Base-by-base conservation (phyloP, 305 asterid species). In the Nicotiana rustica region DNA sequence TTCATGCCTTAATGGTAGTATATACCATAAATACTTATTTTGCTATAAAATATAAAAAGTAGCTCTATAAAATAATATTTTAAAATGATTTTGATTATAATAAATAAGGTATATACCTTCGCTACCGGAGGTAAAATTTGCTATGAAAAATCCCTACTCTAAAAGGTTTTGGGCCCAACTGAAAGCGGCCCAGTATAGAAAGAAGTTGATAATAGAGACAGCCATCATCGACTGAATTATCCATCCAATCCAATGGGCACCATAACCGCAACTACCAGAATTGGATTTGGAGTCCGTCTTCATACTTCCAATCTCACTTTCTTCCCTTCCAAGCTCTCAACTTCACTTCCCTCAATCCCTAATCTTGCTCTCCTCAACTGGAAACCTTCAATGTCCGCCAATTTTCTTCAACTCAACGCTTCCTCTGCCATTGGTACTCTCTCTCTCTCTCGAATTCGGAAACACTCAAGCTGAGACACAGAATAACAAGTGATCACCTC, bases 361-460 rank as follows among this genome's bases (percentile, higher is more conserved):
- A 52, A 52, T 52, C 5, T 12, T 12, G 17, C 31, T 38, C 57
- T n/a, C 57, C 60, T 44, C 59, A 52, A 52, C 6, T 41, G 12
- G 57, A 73, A 73, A 47, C 1, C 62, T 0, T 6, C 47, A 25
- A 75, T 75, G 79, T 75, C 78, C 6, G 38, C 61, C 60, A 71
- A 19, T 71, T 71, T 21, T 52, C 64, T 25, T 19, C 79, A 75
- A 49, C 25, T 52, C 65, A 49, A 49, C 44, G 0, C 61, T 71
- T 71, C 38, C 18, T 71, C 78, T 0, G 19, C 79, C 64, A 75
- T 52, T 15, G 79, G 79, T 75, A 75, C 38, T 14, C 19, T 66
- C 25, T 57, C 64, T 56, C 61, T 56, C 21, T 59, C 1, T 41
- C 49, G 49, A 41, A 41, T 41, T 41, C 3, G 49, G 49, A 41